phyloP scores from a whole-genome alignment of 1,284 basidiomycete species.

The Polyporus tsugae region DNA sequence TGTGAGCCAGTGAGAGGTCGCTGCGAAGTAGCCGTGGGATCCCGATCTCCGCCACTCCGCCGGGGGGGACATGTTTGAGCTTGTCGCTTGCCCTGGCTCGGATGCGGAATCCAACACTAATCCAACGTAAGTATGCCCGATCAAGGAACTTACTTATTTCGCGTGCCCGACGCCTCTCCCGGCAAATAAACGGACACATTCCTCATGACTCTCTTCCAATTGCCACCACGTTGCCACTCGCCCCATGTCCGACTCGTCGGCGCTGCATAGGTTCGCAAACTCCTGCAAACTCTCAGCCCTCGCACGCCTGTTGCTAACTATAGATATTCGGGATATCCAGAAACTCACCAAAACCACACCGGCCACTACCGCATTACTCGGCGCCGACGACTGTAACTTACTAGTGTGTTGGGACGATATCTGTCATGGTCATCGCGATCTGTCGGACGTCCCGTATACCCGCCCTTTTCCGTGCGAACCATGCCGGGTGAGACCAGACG shows the following conservation, averaged over 20 bases:
- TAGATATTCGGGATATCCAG: neutral
- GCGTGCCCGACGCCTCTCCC: neutral
- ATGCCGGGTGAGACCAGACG: neutral
- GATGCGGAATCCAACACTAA: neutral
- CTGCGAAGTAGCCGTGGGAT: neutral
- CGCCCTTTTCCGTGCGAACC: neutral
- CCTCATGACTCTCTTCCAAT: neutral
- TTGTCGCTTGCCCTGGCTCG: neutral
- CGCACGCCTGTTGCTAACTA: neutral
- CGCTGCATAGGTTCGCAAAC: neutral
- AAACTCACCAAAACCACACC: neutral
- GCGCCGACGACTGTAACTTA: no score
- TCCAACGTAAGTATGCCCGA: neutral
- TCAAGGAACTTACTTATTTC: neutral
- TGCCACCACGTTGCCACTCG: neutral
- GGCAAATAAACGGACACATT: neutral
- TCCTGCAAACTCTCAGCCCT: neutral
- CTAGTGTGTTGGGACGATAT: no score
- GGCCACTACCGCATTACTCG: neutral
- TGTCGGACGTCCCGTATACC: neutral
- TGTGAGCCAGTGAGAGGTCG: neutral
- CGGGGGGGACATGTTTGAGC: neutral
- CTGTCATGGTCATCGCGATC: neutral
- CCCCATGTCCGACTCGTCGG: neutral
- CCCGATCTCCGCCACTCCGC: slow-evolving; percentile 3